A percentile compares a stretch with the other conserved stretches of the same genome.
Conservation (phyloP, 805 yeast species). For the Saturnispora hagleri region DNA sequence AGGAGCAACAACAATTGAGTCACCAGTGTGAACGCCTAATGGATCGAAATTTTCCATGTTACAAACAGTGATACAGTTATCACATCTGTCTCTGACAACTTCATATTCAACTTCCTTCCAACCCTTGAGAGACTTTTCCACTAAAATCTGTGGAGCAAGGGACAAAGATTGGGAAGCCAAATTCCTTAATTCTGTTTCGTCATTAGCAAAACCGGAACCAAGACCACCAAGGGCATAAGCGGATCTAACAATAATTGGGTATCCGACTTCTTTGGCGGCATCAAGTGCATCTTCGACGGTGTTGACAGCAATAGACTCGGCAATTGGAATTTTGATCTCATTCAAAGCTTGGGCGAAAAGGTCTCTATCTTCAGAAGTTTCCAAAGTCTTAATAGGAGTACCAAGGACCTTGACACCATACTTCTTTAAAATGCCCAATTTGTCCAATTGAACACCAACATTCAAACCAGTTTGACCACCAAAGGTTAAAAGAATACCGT, state of each 20-base stretch:
- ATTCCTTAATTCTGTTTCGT: constrained; percentile 70
- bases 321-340: constrained; percentile 92
- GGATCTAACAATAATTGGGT: constrained; percentile 94
- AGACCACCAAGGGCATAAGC: constrained; percentile 97
- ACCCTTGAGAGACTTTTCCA: constrained; percentile 96
- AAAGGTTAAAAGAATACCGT: constrained; percentile 92
- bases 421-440: constrained; percentile 78
- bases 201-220: constrained; percentile 95
- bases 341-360: constrained; percentile 91
- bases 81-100: constrained; percentile 95
- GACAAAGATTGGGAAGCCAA: constrained; percentile 90
- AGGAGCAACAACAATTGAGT: constrained; percentile 97
- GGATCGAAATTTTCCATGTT: constrained; percentile 99
- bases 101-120: constrained; percentile 99
- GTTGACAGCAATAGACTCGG: constrained; percentile 80
- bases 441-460: constrained; percentile 89
- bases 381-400: constrained; percentile 91
- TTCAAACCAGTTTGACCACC: constrained; percentile 98
- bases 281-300: constrained; percentile 70
- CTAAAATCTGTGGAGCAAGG: constrained; percentile 89
- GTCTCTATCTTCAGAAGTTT: constrained; percentile 97
- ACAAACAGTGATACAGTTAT: constrained; percentile 97
- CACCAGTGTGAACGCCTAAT: constrained; percentile 97
- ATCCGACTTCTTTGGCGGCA: constrained; percentile 83
- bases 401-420: constrained; percentile 94